A percentile compares a stretch with the other conserved stretches of the same genome.
These are phyloP conservation scores for Corylus americana DNA, from an alignment of 306 rosid species.

Conservation along the genomic window DNA sequence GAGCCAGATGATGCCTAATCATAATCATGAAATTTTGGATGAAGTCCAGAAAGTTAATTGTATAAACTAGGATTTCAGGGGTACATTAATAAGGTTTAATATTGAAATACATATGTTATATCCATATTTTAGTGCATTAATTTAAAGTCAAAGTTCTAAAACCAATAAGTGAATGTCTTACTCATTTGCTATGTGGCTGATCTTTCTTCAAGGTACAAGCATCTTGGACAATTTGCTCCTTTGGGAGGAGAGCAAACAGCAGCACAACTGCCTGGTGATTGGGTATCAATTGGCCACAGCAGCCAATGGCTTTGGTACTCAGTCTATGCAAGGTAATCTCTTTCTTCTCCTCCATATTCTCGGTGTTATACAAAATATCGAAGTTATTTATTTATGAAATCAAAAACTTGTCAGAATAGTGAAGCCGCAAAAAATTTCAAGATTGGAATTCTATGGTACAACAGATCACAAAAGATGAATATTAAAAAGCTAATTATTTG, in stretches of 20 bases:
- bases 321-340: conserved; percentile 81
- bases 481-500: not conserved
- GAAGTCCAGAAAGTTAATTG: not conserved
- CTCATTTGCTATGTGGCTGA: conserved; percentile 19
- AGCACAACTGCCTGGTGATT: conserved; percentile 97
- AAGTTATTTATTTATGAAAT: not conserved
- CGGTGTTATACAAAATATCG: not conserved
- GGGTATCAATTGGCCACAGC: conserved; percentile 95
- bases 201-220: conserved; percentile 72
- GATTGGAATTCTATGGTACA: not conserved
- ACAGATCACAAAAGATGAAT: not conserved
- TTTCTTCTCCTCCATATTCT: not conserved
- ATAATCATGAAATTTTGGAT: not conserved
- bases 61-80: not conserved
- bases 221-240: conserved; percentile 97
- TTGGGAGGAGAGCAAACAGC: conserved; percentile 98
- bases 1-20: not conserved
- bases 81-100: not conserved
- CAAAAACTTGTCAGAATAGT: conserved; percentile 1
- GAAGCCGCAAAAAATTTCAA: not conserved
- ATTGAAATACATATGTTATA: not conserved
- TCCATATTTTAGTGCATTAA: not conserved
- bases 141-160: conserved; percentile 6
- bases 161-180: conserved; percentile 9
- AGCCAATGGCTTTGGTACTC: conserved; percentile 99